These are phyloP conservation scores for Microdochium bolleyi DNA, from an alignment of 2,329 filamentous ascomycete species.

Conservation along the genomic window DNA sequence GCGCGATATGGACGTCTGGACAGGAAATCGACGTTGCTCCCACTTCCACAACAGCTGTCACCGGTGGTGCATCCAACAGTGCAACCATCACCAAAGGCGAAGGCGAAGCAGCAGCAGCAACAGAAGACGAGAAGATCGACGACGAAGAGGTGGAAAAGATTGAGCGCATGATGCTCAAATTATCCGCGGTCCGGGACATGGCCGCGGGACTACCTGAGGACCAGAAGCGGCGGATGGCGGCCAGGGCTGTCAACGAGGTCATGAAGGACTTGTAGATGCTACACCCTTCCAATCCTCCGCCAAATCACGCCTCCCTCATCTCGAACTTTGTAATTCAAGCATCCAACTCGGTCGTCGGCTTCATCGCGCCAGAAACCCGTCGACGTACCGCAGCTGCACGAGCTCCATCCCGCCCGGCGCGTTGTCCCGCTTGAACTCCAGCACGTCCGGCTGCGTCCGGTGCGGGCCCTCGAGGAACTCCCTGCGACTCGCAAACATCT, in stretches of 20 bases:
- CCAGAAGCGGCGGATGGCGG: slow-evolving; percentile 52
- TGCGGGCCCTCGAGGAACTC: too few species aligned
- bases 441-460: too few species aligned
- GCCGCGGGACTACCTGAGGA: slow-evolving; percentile 51
- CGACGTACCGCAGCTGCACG: too few species aligned
- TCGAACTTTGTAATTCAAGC: too few species aligned
- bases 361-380: too few species aligned
- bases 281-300: too few species aligned
- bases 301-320: too few species aligned
- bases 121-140: slow-evolving; percentile 28
- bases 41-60: background rate
- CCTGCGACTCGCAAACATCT: too few species aligned
- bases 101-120: slow-evolving; percentile 4
- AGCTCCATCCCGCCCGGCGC: too few species aligned
- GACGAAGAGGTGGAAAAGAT: slow-evolving; percentile 50
- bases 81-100: slow-evolving; percentile 10
- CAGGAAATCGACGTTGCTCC: slow-evolving; percentile 9
- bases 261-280: slow-evolving; percentile 46
- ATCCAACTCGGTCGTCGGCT: too few species aligned
- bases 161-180: slow-evolving; percentile 55
- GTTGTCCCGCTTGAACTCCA: too few species aligned
- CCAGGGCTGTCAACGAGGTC: slow-evolving; percentile 53
- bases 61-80: slow-evolving; percentile 1
- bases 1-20: slow-evolving; percentile 40
- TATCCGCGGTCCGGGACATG: slow-evolving; percentile 53